Evolutionary conservation across 2,329 filamentous ascomycete genomes (phyloP), one percentile per base, ranked within the genome.

Genomic region (Camptophora hylomeconis): DNA sequence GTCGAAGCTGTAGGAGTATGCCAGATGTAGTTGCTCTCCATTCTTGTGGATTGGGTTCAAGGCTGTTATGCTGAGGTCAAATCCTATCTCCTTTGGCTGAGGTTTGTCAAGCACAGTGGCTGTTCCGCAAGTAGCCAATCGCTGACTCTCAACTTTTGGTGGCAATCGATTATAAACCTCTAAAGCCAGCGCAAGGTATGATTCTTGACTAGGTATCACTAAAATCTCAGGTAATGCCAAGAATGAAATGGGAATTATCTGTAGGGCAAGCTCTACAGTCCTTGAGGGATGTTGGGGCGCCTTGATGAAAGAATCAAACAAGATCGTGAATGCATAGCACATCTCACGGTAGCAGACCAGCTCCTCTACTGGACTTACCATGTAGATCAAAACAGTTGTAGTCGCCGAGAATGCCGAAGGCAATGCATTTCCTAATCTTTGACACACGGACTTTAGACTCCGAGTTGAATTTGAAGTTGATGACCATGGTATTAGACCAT

Each of bases 141-240:
- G 31, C 17, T 30, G 47, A 45, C 24, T 57, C 58, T 9, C 23
- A 13, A 15, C 17, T 5, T 8, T 5, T 3, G 65, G 62, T 4
- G 67, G 64, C 39, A 68, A 68, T 21, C 69, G 63, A 38, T 66
- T 63, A 43, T 73, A 74, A 2, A 73, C 59, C 41, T 72, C 67
- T 17, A 69, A 52, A 7, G 67, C 68, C 24, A 74, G 48, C 12
- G 52, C 57, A 15, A 60, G 40, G 42, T 67, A 65, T 8, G 61
- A 59, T 13, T 46, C 45, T 17, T 63, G 57, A 8, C 63, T 55
- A 13, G 63, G 60, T 5, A 70, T 54, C 11, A 69, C 59, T 20
- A 72, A 51, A 2, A 56, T 57, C 10, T 67, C 59, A n/a, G 57
- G 51, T 0, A 60, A 64, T 18, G 61, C 60, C 12, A 75, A 48